Base-by-base conservation (phyloP, 2,329 filamentous ascomycete genomes). In the Uncinocarpus reesii region DNA sequence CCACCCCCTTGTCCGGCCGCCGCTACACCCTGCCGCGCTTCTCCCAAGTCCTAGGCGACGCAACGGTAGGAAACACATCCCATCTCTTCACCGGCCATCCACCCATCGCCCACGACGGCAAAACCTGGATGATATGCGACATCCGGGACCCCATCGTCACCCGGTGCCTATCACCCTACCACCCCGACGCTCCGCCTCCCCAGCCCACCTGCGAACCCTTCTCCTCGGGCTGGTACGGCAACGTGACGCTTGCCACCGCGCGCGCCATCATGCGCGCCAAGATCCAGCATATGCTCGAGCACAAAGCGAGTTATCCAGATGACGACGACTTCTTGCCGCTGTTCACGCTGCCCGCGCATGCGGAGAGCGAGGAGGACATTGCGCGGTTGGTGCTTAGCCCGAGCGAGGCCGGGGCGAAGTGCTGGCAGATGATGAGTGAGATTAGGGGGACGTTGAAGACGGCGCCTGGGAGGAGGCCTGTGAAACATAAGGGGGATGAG, bases 71-170 rank as follows among this genome's bases (percentile, higher is more conserved):
- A 50, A 54, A 16, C 58, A 40, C 38, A 29, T 56, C 62, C 0
- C 89, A 96, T 64, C 71, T 90, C 1, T 96, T 95, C 65, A 86
- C 93, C 52, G 90, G 90, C 40, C 73, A 80, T 51, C 76, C 62
- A 0, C 67, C 75, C 1, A 79, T 90, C 47, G 79, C 79, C 13
- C 77, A 78, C 1, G 88, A 95, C 59, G 88, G 88, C 32, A 92
- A 92, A 59, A 82, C 92, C 42, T 98, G 88, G 84, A 92, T 96
- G 71, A 77, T 93, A 21, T 94, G 88, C 68, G 92, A 98, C 63
- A 83, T 96, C 47, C 83, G 79, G 0, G 90, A 96, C 58, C 85
- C 87, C 0, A 61, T 89, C 1, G 71, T 96, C 1, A 69, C 71
- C 0, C 65, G 71, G 8, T 69, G 95, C 2, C 73, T 95, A 32